A percentile compares a stretch with the other conserved stretches of the same genome.
Evolutionary conservation across 768 basidiomycete species (phyloP).

Genomic region (Lactifluus volemus): DNA sequence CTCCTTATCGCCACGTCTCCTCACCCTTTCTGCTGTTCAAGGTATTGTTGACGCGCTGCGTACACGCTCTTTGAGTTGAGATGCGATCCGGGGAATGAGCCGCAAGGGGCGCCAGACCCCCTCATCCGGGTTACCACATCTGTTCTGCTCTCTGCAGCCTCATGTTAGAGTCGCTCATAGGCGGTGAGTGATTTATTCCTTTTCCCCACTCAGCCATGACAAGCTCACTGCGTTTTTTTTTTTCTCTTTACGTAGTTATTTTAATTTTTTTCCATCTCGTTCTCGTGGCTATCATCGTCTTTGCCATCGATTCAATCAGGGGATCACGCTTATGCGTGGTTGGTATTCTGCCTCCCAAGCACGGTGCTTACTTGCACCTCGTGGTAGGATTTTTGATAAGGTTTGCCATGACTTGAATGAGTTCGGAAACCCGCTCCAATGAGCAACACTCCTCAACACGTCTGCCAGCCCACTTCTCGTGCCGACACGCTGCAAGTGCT

Average conservation of each 20-base stretch:
- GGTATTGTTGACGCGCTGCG: conserved; percentile 51
- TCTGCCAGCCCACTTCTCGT: conserved; percentile 58
- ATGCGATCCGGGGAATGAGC: conserved; percentile 50
- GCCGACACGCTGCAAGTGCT: conserved; percentile 61
- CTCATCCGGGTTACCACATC: conserved; percentile 32
- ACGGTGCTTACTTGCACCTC: conserved; percentile 47
- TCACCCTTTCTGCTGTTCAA: conserved; percentile 44
- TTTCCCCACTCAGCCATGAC: conserved; percentile 18
- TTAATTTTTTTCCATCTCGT: conserved; percentile 5
- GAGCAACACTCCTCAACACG: conserved; percentile 45
- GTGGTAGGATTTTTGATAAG: conserved; percentile 60
- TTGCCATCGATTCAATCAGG: conserved; percentile 14
- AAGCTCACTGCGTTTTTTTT: conserved; percentile 16
- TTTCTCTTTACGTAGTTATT: conserved; percentile 12
- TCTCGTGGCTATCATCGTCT: neutral
- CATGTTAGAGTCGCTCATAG: conserved; percentile 17
- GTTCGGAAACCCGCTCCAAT: conserved; percentile 65
- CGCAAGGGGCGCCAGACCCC: conserved; percentile 41
- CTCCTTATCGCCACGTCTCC: conserved; percentile 47
- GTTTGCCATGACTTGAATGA: conserved; percentile 45
- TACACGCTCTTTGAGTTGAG: conserved; percentile 55
- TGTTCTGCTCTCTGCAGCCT: conserved; percentile 15
- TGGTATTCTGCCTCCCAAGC: conserved; percentile 23
- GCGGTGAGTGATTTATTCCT: conserved; percentile 19
- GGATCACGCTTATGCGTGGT: conserved; percentile 23